These are phyloP conservation scores for Microthyrium microscopicum DNA, from an alignment of 2,329 filamentous ascomycete genomes.

Conservation along the genomic window DNA sequence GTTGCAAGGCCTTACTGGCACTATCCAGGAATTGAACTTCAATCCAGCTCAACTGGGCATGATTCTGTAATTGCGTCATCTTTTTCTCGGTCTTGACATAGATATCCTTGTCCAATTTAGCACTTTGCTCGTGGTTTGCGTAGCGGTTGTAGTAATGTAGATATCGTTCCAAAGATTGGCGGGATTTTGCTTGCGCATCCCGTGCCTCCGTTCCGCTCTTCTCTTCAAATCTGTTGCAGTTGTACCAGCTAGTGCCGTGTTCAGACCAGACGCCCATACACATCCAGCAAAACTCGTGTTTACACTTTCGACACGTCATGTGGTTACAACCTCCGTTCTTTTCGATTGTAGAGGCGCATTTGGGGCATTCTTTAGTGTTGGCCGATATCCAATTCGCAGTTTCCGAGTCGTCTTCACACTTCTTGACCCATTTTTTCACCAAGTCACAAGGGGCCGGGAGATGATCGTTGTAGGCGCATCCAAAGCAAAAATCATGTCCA, in stretches of 20 bases:
- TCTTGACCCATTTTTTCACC: slow-evolving; percentile 93
- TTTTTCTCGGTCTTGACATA: slow-evolving; percentile 96
- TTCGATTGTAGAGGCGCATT: slow-evolving; percentile 91
- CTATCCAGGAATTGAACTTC: slow-evolving; percentile 94
- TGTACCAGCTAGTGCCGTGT: slow-evolving; percentile 98
- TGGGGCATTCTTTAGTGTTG: slow-evolving; percentile 95
- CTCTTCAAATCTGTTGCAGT: slow-evolving; percentile 94
- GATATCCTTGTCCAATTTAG: slow-evolving; percentile 89
- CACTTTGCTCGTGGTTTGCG: slow-evolving; percentile 95
- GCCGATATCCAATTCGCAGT: slow-evolving; percentile 99
- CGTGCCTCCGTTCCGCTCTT: slow-evolving; percentile 83
- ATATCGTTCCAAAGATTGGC: slow-evolving; percentile 86
- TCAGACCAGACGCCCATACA: slow-evolving; percentile 99
- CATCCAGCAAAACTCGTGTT: slow-evolving; percentile 99
- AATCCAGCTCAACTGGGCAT: slow-evolving; percentile 96
- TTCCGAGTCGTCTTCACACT: slow-evolving; percentile 95
- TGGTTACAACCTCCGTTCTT: slow-evolving; percentile 98
- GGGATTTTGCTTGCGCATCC: slow-evolving; percentile 79
- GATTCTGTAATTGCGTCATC: slow-evolving; percentile 89
- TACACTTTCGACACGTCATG: slow-evolving; percentile 94
- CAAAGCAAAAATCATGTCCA: slow-evolving; percentile 84
- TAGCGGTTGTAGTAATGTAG: slow-evolving; percentile 98
- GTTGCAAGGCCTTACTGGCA: slow-evolving; percentile 83
- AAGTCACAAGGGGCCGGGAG: slow-evolving; percentile 82
- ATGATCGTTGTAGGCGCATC: slow-evolving; percentile 76